Evolutionary conservation across 257 asterid species (phyloP), one percentile per base, ranked within the genome.

Genomic region (Nicotiana undulata): DNA sequence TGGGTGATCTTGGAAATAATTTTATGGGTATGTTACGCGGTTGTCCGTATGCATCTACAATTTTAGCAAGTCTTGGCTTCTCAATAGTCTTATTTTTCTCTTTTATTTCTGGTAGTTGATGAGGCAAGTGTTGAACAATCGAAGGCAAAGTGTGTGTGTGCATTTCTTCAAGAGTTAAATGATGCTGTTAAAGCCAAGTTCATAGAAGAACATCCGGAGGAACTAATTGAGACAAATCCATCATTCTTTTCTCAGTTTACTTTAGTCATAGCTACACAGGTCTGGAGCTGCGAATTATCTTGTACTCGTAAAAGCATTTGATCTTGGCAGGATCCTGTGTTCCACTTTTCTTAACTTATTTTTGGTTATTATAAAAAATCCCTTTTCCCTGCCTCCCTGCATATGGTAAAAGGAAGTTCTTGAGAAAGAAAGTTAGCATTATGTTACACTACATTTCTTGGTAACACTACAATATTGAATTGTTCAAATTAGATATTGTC

Each of bases 141-240:
- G 22, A 96, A 90, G 91, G 96, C 99, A 64, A 94, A 91, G 81
- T 94, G 95, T 4, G 99, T 92, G 12, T 96, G 98, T 58, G 82
- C 98, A 8, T 94, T 92, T 84, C 97, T 96, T 60, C 95, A 94
- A 89, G 99, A 94, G 90, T 85, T 96, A 88, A 96, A 96, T 85
- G 99, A 94, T 89, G 98, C 98, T 3, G 98, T 94, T 70, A 92
- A 96, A 82, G 96, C 98, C 16, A 96, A 91, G 85, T 96, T 91
- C 76, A 90, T 96, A 10, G 99, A 96, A 80, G 99, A 94, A 84
- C 76, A 86, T 83, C 98, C 99, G 4, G 90, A 90, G 79, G 87
- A 88, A 67, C 80, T 94, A 78, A 94, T 96, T 55, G 94, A 91
- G 59, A 89, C 94, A 18, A 94, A 90, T 79, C 97, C 97, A 8